phyloP scores from a whole-genome alignment of 2,329 filamentous ascomycete genomes.

The Torrubiella hemipterigena region DNA sequence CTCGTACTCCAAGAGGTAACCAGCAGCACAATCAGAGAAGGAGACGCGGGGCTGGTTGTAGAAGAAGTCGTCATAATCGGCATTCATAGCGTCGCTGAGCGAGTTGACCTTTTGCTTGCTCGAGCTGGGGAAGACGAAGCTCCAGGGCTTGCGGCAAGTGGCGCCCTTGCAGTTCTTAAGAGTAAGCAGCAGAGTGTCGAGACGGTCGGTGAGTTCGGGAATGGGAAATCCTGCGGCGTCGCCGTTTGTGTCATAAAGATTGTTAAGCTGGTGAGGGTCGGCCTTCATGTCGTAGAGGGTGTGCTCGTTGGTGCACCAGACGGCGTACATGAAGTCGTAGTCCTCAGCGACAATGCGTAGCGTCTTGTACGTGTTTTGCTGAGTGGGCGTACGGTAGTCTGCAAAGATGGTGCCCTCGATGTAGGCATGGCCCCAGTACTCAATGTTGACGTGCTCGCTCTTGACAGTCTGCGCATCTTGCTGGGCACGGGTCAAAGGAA shows the following conservation, averaged over 20 bases:
- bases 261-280: slow-evolving; percentile 33
- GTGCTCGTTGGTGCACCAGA: slow-evolving; percentile 37
- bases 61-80: slow-evolving; percentile 40
- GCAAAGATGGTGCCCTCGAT: slow-evolving; percentile 9
- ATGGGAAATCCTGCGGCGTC: not conserved
- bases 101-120: slow-evolving; percentile 36
- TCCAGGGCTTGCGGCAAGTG: slow-evolving; percentile 43
- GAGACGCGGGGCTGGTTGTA: slow-evolving; percentile 31
- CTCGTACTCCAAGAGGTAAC: slow-evolving; percentile 42
- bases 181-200: slow-evolving; percentile 47
- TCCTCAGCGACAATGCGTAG: slow-evolving; percentile 29
- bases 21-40: slow-evolving; percentile 39
- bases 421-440: slow-evolving; percentile 34
- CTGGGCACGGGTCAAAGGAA: slow-evolving; percentile 19
- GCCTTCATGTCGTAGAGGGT: slow-evolving; percentile 37
- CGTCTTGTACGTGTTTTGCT: slow-evolving; percentile 40
- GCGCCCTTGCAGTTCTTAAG: slow-evolving; percentile 45
- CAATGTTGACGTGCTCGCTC: slow-evolving; percentile 37
- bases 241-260: slow-evolving; percentile 7
- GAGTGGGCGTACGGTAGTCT: slow-evolving; percentile 7
- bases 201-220: slow-evolving; percentile 20
- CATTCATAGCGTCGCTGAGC: slow-evolving; percentile 35
- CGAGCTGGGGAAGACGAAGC: slow-evolving; percentile 38
- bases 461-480: slow-evolving; percentile 10
- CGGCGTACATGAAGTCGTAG: slow-evolving; percentile 42